These are phyloP conservation scores for Cladosporium phlei DNA, from an alignment of 2,329 filamentous ascomycete genomes.

Conservation along the genomic window DNA sequence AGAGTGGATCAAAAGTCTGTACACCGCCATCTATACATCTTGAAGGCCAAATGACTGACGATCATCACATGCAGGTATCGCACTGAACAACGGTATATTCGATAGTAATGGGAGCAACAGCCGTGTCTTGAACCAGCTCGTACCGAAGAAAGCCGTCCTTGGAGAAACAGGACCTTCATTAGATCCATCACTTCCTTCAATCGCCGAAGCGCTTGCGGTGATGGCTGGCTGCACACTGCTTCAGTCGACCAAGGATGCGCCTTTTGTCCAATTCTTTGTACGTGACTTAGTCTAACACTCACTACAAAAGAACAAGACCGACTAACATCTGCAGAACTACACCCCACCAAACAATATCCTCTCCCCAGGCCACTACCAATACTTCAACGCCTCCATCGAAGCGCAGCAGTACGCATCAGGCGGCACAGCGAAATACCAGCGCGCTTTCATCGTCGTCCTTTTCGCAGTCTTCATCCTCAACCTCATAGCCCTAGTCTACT, in stretches of 20 bases:
- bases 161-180: too few relatives aligned
- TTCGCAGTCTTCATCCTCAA: slow-evolving; percentile 63
- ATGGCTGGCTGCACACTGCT: slow-evolving; percentile 64
- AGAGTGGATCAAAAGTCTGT: slow-evolving; percentile 31
- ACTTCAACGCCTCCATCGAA: slow-evolving; percentile 60
- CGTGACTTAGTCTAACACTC: neutral
- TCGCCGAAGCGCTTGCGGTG: slow-evolving; percentile 68
- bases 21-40: neutral
- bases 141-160: slow-evolving; percentile 33
- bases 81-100: slow-evolving; percentile 39
- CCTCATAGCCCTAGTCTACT: slow-evolving; percentile 59
- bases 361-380: slow-evolving; percentile 45
- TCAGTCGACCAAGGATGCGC: slow-evolving; percentile 53
- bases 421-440: slow-evolving; percentile 56
- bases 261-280: slow-evolving; percentile 50
- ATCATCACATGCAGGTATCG: slow-evolving; percentile 26
- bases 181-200: slow-evolving; percentile 54
- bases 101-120: slow-evolving; percentile 43
- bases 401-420: slow-evolving; percentile 68
- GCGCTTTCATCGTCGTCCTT: slow-evolving; percentile 63
- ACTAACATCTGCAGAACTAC: slow-evolving; percentile 5
- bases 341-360: neutral
- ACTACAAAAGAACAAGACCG: too few relatives aligned
- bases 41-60: neutral
- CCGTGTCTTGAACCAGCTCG: slow-evolving; percentile 41